Base-by-base conservation (phyloP, 495 filamentous ascomycete species). In the Aspergillus leporis region DNA sequence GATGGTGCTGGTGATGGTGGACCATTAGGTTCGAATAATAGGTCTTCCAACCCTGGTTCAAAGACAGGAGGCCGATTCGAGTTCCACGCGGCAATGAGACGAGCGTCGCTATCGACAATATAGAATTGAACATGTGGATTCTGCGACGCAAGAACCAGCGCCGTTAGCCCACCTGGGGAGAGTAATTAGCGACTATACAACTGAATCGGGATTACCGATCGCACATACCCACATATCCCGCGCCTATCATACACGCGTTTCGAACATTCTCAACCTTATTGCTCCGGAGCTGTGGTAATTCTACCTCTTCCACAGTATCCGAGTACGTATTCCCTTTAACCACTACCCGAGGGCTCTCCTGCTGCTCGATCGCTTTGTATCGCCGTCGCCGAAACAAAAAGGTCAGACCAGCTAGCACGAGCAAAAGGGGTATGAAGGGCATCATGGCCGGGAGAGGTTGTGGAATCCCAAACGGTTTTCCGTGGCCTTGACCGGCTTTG, bases 81-180 rank as follows among this genome's bases (percentile, higher is more conserved):
- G 54, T 92, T 90, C 90, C 90, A 94, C 12, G 83, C 76, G 19
- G 72, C 72, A 57, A 94, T 87, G n/a, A 88, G 79, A 7, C 69
- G 61, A 28, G 76, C 74, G 67, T 90, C 85, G 40, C 82, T 70
- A 67, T 93, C 90, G 22, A 92, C 88, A 1, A 93, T 87, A 8
- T 81, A 87, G 38, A 93, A 87, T 25, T 74, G 70, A 30, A 92
- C 74, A 23, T 85, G 70, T 0, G 87, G 87, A 58, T 90, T 92
- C 51, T 88, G 82, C 56, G 79, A 79, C 13, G 90, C 90, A 34
- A 90, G 87, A 21, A 92, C 79, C n/a, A 87, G 84, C 47, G 85
- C 86, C 0, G 88, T 90, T 40, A 88, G 84, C 0, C 86, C 89
- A 46, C 88, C 89, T 85, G 61, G 18, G n/a, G 14, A n/a, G 13